Evolutionary conservation across 306 rosid genomes (phyloP).

Genomic region (Sesbania bispinosa): DNA sequence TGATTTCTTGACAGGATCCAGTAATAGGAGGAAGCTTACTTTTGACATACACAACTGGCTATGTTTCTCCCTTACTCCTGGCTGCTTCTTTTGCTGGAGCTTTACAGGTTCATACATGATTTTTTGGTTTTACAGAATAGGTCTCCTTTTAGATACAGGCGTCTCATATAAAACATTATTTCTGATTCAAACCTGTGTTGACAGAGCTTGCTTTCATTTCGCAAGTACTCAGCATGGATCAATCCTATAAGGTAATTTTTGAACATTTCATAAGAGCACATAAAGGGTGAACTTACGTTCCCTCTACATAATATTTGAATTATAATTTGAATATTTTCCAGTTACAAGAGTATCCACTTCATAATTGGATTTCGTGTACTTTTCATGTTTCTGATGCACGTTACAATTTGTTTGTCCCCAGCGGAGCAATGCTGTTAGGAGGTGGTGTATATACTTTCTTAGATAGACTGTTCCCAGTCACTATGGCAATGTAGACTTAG

Average conservation of each 20-base stretch:
- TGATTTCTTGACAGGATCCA: constrained; percentile 63
- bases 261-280: neutral
- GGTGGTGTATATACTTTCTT: constrained; percentile 88
- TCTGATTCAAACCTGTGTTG: constrained; percentile 22
- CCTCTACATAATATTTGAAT: neutral
- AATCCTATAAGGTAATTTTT: constrained; percentile 72
- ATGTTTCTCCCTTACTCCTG: constrained; percentile 78
- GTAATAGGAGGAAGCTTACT: constrained; percentile 83
- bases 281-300: neutral
- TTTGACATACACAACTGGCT: constrained; percentile 91
- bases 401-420: constrained; percentile 35
- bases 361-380: neutral
- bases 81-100: constrained; percentile 98
- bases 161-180: neutral
- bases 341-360: neutral
- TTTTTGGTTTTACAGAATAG: neutral
- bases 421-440: constrained; percentile 82
- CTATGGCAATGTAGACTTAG: constrained; percentile 67
- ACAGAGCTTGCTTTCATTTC: constrained; percentile 87
- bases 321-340: neutral
- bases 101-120: constrained; percentile 53
- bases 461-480: constrained; percentile 79
- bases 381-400: constrained; percentile 21
- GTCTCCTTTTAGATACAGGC: neutral
- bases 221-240: constrained; percentile 91